Conservation (phyloP, 1,139 yeast species). For the Suhomyces guaymorum region DNA sequence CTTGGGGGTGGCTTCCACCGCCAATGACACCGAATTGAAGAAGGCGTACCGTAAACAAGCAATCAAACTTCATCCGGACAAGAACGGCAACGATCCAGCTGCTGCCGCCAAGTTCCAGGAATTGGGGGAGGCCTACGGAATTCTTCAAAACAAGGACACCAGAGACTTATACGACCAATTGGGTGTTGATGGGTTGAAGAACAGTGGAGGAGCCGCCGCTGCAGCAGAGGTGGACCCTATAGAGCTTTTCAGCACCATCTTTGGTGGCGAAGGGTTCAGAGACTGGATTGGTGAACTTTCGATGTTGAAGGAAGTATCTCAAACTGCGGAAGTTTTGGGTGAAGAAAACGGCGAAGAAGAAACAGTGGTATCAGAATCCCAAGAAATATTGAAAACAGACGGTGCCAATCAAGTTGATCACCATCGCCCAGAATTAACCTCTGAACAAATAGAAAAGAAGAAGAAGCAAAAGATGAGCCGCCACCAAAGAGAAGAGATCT, state of each 20-base stretch:
- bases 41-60: slow-evolving; percentile 31
- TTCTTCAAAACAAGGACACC: slow-evolving; percentile 38
- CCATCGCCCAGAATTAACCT: slow-evolving; percentile 9
- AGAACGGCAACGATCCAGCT: slow-evolving; percentile 28
- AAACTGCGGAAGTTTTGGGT: slow-evolving; percentile 54
- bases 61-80: slow-evolving; percentile 30
- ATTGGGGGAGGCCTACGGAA: slow-evolving; percentile 46
- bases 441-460: slow-evolving; percentile 22
- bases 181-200: slow-evolving; percentile 46
- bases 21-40: slow-evolving; percentile 26
- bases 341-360: slow-evolving; percentile 11
- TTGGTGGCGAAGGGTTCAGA: slow-evolving; percentile 85
- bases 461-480: slow-evolving; percentile 44
- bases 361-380: slow-evolving; percentile 1
- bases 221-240: slow-evolving; percentile 49
- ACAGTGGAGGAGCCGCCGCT: slow-evolving; percentile 22
- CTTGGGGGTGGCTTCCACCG: slow-evolving; percentile 22
- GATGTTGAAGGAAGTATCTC: slow-evolving; percentile 58
- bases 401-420: slow-evolving; percentile 15
- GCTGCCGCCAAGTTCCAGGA: slow-evolving; percentile 32
- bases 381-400: slow-evolving; percentile 5
- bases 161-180: slow-evolving; percentile 45
- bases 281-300: slow-evolving; percentile 80
- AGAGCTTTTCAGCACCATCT: slow-evolving; percentile 70
- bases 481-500: slow-evolving; percentile 56